These are phyloP conservation scores for Aspergillus nidulans DNA, from an alignment of 495 filamentous ascomycete species.

Conservation along the genomic window DNA sequence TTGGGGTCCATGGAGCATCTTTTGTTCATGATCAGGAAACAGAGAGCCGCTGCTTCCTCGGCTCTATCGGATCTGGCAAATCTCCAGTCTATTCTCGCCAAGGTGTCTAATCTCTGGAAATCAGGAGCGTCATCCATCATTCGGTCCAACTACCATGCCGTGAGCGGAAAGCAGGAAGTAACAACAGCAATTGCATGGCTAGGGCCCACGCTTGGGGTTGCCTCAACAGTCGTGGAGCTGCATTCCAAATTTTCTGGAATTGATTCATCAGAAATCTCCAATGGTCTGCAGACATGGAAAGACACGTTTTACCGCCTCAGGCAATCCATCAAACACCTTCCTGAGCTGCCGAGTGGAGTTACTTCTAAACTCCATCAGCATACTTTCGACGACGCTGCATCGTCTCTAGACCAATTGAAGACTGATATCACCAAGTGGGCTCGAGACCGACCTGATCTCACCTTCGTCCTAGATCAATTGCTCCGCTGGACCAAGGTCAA, in stretches of 20 bases:
- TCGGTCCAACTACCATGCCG: constrained; percentile 19
- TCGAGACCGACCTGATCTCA: constrained; percentile 51
- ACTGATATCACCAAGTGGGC: constrained; percentile 38
- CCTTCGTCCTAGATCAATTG: constrained; percentile 60
- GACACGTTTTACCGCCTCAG: constrained; percentile 38
- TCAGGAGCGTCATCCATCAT: constrained; percentile 27
- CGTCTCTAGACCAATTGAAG: constrained; percentile 41
- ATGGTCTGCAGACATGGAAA: constrained; percentile 46
- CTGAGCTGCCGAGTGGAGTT: constrained; percentile 52
- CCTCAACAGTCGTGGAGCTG: constrained; percentile 44
- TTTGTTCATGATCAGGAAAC: constrained; percentile 60
- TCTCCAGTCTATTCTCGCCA: constrained; percentile 33
- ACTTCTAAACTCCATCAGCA: constrained; percentile 39
- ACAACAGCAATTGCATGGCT: constrained; percentile 44
- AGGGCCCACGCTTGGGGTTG: constrained; percentile 43
- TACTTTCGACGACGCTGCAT: constrained; percentile 41
- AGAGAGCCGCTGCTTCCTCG: constrained; percentile 54
- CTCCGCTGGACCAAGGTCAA: constrained; percentile 37
- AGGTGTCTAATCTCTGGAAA: constrained; percentile 42
- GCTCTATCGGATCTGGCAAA: constrained; percentile 33
- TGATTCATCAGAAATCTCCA: constrained; percentile 36
- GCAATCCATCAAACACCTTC: constrained; percentile 41
- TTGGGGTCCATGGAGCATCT: constrained; percentile 80
- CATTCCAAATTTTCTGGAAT: constrained; percentile 57
- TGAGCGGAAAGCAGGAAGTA: constrained; percentile 18